Percentiles rank a stretch among this genome's conserved stretches.
phyloP scores from a whole-genome alignment of 2,329 filamentous ascomycete genomes.

The Stachybotrys chlorohalonatus region DNA sequence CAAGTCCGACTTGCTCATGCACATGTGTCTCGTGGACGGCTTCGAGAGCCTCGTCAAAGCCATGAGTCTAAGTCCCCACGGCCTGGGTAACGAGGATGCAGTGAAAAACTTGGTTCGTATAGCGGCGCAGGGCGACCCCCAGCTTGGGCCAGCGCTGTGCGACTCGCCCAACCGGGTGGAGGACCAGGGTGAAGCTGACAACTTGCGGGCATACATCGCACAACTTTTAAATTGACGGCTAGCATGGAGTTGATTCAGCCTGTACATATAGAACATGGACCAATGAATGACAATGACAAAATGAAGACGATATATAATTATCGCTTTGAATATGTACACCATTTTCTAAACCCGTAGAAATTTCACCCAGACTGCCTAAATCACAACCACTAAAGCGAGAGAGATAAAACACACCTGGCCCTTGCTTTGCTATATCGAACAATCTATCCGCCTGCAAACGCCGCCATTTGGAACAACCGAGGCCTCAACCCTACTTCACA shows the following conservation, averaged over 20 bases:
- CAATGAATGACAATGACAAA: too few species aligned
- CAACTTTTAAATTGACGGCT: conserved; percentile 22
- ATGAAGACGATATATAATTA: too few species aligned
- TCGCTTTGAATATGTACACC: not conserved
- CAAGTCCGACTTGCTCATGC: conserved; percentile 38
- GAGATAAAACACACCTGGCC: not conserved
- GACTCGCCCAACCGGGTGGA: conserved; percentile 38
- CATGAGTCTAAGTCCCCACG: conserved; percentile 31
- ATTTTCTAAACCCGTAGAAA: not conserved
- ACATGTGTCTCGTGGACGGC: conserved; percentile 42
- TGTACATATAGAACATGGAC: not conserved
- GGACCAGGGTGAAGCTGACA: conserved; percentile 41
- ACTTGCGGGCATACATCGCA: conserved; percentile 33
- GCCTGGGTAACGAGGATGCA: conserved; percentile 22
- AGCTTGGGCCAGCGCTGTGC: conserved; percentile 27
- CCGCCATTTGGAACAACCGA: conserved; percentile 12
- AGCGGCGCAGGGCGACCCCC: conserved; percentile 28
- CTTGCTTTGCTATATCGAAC: not conserved
- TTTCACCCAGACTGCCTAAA: not conserved
- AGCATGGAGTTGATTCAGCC: too few species aligned
- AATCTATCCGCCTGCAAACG: not conserved
- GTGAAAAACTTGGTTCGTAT: conserved; percentile 30
- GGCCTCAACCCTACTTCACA: conserved; percentile 10
- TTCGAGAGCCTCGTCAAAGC: conserved; percentile 41
- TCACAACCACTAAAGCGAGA: not conserved